A percentile compares a stretch with the other conserved stretches of the same genome.
Evolutionary conservation across 805 yeast genomes (phyloP).

Genomic region (Starmera dryadoides): DNA sequence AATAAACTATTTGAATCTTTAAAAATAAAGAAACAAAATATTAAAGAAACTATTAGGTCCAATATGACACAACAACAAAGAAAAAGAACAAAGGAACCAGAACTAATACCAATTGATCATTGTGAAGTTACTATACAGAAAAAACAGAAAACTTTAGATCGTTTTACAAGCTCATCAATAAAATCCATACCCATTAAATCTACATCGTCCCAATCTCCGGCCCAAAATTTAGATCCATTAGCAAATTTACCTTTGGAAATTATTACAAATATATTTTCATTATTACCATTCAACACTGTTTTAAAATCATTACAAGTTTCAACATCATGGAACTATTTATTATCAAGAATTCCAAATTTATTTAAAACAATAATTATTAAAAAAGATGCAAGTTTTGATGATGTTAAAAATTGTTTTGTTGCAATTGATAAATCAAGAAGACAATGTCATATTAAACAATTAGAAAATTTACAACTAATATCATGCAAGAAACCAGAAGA

Average conservation of each 20-base stretch:
- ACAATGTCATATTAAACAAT: slow-evolving; percentile 1
- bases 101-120: slow-evolving; percentile 1
- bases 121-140: no score
- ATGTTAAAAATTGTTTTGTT: slow-evolving; percentile 11
- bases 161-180: no score
- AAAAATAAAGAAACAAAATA: background rate
- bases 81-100: background rate
- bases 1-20: slow-evolving; percentile 2
- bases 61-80: no score
- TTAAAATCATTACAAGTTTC: slow-evolving; percentile 9
- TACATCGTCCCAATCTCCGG: background rate
- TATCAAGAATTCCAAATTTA: slow-evolving; percentile 7
- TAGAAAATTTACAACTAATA: slow-evolving; percentile 6
- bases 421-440: slow-evolving; percentile 7
- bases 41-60: background rate
- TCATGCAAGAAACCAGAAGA: slow-evolving; percentile 16
- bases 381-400: slow-evolving; percentile 6
- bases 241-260: slow-evolving; percentile 7
- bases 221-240: background rate
- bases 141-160: no score
- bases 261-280: slow-evolving; percentile 1
- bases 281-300: slow-evolving; percentile 1
- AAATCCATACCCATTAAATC: background rate
- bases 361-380: slow-evolving; percentile 9
- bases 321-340: slow-evolving; percentile 9